Evolutionary conservation across 2,329 filamentous ascomycete species (phyloP).

Genomic region (Sporothrix globosa): DNA sequence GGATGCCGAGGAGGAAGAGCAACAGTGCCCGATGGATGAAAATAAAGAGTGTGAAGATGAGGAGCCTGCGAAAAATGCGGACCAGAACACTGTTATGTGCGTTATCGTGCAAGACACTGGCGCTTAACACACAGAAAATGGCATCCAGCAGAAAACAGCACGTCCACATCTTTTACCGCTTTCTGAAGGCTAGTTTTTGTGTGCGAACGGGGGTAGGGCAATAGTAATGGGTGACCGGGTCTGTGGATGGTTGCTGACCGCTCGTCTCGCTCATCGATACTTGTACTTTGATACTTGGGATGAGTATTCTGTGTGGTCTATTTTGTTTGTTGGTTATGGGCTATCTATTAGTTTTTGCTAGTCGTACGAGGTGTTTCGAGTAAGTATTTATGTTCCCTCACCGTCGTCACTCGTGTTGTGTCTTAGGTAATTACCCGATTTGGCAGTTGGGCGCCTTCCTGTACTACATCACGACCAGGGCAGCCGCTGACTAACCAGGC

Average conservation of each 20-base stretch:
- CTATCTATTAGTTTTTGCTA: neutral
- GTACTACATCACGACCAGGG: slow-evolving; percentile 1
- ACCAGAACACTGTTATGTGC: neutral
- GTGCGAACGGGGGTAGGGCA: neutral
- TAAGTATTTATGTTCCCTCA: neutral
- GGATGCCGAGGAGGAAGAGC: neutral
- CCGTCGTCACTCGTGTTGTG: neutral
- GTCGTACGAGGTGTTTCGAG: neutral
- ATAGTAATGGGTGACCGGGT: neutral
- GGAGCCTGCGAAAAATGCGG: neutral
- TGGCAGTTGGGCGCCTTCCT: slow-evolving; percentile 21
- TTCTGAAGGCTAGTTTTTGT: neutral
- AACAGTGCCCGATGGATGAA: neutral
- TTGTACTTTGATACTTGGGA: slow-evolving; percentile 12
- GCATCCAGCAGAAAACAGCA: slow-evolving; percentile 3
- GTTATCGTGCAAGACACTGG: neutral
- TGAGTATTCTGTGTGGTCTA: slow-evolving; percentile 11
- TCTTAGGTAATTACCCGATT: slow-evolving; percentile 23
- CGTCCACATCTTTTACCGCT: neutral
- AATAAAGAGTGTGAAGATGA: neutral
- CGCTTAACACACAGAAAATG: neutral
- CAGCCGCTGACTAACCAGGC: neutral
- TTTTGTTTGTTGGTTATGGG: slow-evolving; percentile 3
- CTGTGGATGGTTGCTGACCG: slow-evolving; percentile 4
- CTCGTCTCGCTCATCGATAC: slow-evolving; percentile 9